phyloP scores from a whole-genome alignment of 345 rosid genomes.

The Cardamine occulta region DNA sequence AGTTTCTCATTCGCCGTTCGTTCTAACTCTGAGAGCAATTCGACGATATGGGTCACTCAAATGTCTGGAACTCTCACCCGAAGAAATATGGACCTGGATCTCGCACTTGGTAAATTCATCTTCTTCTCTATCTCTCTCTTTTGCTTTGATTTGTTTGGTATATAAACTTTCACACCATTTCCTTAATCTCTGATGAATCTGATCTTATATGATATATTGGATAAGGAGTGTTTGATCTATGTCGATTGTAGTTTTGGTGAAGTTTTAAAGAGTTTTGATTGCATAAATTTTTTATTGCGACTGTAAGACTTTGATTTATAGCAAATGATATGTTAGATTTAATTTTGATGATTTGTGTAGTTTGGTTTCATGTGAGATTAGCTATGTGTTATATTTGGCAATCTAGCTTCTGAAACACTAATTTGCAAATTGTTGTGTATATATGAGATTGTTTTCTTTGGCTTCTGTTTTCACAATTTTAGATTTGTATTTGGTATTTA shows the following conservation, averaged over 20 bases:
- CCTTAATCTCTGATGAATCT: background rate
- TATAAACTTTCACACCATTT: background rate
- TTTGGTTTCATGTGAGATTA: background rate
- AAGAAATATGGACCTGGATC: constrained; percentile 66
- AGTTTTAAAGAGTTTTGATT: background rate
- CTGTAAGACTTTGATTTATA: background rate
- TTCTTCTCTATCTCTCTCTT: background rate
- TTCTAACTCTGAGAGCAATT: background rate
- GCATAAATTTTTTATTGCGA: background rate
- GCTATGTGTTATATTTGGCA: background rate
- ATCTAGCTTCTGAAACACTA: too few relatives aligned
- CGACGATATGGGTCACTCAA: constrained; percentile 54
- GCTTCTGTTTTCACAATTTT: background rate
- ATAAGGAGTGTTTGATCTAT: background rate
- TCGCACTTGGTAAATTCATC: constrained; percentile 47
- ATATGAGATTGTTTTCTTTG: too few relatives aligned
- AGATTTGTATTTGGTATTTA: background rate
- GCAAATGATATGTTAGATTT: background rate
- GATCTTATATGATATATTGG: background rate
- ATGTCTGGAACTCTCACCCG: constrained; percentile 60
- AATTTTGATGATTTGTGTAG: background rate
- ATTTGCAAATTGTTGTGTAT: background rate
- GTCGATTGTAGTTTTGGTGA: background rate
- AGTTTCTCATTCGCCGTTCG: constrained; percentile 16
- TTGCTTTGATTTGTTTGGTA: background rate